Evolutionary conservation across 1,284 basidiomycete species (phyloP).

Genomic region (Takashimella tepidaria): DNA sequence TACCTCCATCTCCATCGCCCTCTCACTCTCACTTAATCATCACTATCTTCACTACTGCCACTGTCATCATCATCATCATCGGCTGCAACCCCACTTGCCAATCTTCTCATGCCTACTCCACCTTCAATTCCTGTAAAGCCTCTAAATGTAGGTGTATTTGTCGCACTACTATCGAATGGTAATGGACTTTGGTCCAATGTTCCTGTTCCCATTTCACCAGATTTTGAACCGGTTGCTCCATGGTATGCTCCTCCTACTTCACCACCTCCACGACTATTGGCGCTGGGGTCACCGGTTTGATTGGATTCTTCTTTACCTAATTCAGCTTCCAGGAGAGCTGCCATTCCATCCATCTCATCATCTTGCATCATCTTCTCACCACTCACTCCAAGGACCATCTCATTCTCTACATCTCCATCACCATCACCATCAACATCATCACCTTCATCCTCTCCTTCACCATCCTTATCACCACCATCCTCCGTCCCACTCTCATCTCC

Average conservation of each 20-base stretch:
- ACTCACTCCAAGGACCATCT: constrained; percentile 13
- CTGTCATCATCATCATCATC: constrained; percentile 23
- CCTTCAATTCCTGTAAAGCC: constrained; percentile 24
- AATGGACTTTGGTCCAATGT: constrained; percentile 20
- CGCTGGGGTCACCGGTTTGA: no score
- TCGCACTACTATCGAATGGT: neutral
- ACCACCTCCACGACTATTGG: neutral
- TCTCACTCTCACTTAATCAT: constrained; percentile 14
- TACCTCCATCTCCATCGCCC: no score
- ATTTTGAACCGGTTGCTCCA: constrained; percentile 9
- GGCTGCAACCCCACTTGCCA: constrained; percentile 21
- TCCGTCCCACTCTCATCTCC: constrained; percentile 20
- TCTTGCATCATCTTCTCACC: constrained; percentile 17
- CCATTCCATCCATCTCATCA: constrained; percentile 40
- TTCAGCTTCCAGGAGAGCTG: constrained; percentile 29
- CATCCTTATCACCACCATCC: constrained; percentile 23
- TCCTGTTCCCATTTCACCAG: constrained; percentile 13
- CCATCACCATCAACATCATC: constrained; percentile 4
- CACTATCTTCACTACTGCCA: constrained; percentile 30
- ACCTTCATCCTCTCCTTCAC: constrained; percentile 7
- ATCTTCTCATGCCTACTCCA: constrained; percentile 34
- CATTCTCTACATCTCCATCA: constrained; percentile 17
- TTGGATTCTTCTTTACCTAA: constrained; percentile 45
- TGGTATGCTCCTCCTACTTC: neutral
- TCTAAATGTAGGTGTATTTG: constrained; percentile 1